Evolutionary conservation across 2,329 filamentous ascomycete species (phyloP).

Genomic region (Erysiphe pulchra): DNA sequence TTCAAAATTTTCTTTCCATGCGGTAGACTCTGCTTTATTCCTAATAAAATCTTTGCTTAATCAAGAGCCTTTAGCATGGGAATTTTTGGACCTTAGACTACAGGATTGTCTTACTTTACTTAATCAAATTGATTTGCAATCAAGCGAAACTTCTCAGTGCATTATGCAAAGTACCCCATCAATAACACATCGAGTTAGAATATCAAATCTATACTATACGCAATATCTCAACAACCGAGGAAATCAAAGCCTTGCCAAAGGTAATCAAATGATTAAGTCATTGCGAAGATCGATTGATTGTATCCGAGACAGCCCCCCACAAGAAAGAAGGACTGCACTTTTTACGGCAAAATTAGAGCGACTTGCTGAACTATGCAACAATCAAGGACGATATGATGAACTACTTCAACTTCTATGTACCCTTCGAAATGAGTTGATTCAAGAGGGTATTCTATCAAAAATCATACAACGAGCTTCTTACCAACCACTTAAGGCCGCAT

Average conservation of each 20-base stretch:
- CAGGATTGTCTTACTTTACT: conserved; percentile 29
- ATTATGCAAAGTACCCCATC: conserved; percentile 10
- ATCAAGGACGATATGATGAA: conserved; percentile 25
- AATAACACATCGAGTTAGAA: conserved; percentile 31
- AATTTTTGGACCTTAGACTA: conserved; percentile 27
- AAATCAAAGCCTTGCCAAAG: conserved; percentile 17
- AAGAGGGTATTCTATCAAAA: conserved; percentile 26
- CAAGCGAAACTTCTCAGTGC: background rate
- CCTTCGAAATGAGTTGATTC: conserved; percentile 35
- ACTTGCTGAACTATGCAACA: conserved; percentile 33
- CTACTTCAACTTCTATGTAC: conserved; percentile 30
- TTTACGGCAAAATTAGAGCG: conserved; percentile 38
- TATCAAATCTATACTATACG: conserved; percentile 49
- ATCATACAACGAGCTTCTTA: conserved; percentile 25
- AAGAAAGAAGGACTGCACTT: conserved; percentile 32
- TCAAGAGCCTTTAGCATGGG: conserved; percentile 23
- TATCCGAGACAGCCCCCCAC: conserved; percentile 25
- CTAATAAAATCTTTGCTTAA: conserved; percentile 27
- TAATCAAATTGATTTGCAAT: conserved; percentile 20
- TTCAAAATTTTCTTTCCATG: conserved; percentile 24
- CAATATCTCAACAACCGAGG: conserved; percentile 27
- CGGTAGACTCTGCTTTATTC: conserved; percentile 34
- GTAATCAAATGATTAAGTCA: conserved; percentile 23
- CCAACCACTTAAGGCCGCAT: conserved; percentile 25
- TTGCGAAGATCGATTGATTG: conserved; percentile 38